Evolutionary conservation across 139 green algal species (phyloP), one percentile per base, ranked within the genome.

Genomic region (Chlamydomonas schloesseri): DNA sequence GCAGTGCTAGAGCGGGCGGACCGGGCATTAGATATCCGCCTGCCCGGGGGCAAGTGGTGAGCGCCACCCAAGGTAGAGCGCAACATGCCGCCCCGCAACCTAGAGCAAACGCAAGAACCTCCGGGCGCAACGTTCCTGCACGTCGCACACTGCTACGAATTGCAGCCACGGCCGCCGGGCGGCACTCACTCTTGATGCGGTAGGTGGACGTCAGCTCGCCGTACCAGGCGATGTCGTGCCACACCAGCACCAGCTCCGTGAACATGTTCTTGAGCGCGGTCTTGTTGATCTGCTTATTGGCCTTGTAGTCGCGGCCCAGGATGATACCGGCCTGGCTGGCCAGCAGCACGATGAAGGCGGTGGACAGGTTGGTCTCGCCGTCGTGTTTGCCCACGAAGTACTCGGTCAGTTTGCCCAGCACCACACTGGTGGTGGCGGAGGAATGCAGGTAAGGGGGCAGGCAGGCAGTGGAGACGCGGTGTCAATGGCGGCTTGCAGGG

Each of bases 161-260:
- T 8, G 14, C 36, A 31, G 37, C n/a, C 18, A 15, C 14, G n/a
- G n/a, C n/a, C n/a, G n/a, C n/a, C n/a, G n/a, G n/a, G n/a, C 26
- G 3, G 29, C 42, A 65, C 78, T 84, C 46, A 84, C 78, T 75
- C 62, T 84, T 84, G 46, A 84, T 65, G 36, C 29, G 21, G 80
- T 86, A 86, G 17, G 47, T 42, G 24, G 2, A 42, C 13, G 50
- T 71, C 23, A 86, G 68, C 21, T 86, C 80, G 67, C 80, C 80
- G 67, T 86, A 86, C 80, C 80, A 86, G 36, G 68, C 80, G 31
- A 86, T 71, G 47, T 86, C 80, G 68, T 86, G 80, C 80, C 80
- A 86, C 68, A 86, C 68, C 68, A 71, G 65, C 36, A 86, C 37
- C 11, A 86, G 37, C 53, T 86, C 80, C 50, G 8, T 34, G 80